Evolutionary conservation across 352 stramenopile species (phyloP).

Genomic region (Phytophthora melonis): DNA sequence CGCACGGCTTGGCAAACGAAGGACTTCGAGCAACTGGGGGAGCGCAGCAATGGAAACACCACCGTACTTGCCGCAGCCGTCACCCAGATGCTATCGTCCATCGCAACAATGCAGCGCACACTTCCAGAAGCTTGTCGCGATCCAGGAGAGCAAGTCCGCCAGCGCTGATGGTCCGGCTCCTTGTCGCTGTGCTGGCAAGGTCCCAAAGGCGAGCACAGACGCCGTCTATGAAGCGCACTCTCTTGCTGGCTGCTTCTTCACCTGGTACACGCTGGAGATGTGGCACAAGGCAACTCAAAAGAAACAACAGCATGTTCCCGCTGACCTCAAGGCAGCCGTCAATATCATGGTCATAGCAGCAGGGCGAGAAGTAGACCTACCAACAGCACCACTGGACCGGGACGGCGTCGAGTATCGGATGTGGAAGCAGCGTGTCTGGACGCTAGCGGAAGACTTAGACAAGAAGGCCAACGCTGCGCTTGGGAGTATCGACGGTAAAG

Average conservation of each 20-base stretch:
- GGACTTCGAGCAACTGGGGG: no score
- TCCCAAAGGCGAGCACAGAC: no score
- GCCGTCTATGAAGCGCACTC: neutral
- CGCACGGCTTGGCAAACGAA: no score
- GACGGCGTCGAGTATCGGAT: slow-evolving; percentile 1
- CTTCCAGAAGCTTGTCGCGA: no score
- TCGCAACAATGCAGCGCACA: no score
- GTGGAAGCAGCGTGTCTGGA: slow-evolving; percentile 28
- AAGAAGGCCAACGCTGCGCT: slow-evolving; percentile 12
- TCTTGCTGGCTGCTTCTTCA: slow-evolving; percentile 8
- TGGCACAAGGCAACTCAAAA: slow-evolving; percentile 18
- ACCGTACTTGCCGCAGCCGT: no score
- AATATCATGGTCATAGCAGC: slow-evolving; percentile 15
- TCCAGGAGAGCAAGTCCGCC: no score
- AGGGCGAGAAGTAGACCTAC: slow-evolving; percentile 3
- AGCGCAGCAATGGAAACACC: no score
- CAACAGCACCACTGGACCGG: neutral
- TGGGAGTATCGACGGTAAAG: slow-evolving; percentile 6
- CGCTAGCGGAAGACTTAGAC: slow-evolving; percentile 18
- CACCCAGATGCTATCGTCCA: no score
- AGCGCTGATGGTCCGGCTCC: no score
- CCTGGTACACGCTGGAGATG: slow-evolving; percentile 12
- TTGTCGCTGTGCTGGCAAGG: no score
- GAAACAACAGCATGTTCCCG: slow-evolving; percentile 20
- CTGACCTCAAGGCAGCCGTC: slow-evolving; percentile 21